These are phyloP conservation scores for Tarenaya hassleriana DNA, from an alignment of 345 rosid genomes.

Conservation along the genomic window DNA sequence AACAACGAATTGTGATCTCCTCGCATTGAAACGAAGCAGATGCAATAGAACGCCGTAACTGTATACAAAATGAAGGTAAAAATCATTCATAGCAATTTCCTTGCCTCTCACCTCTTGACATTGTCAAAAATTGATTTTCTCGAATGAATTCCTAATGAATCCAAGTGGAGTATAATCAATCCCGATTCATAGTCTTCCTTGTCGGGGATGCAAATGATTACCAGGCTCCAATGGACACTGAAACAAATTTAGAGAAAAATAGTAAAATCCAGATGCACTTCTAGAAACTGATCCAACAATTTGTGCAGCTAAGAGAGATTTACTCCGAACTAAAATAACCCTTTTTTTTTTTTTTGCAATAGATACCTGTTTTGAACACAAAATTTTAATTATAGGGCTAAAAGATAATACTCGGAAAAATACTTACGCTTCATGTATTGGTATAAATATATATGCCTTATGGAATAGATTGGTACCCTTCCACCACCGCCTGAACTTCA, in stretches of 20 bases:
- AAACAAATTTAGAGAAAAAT: conserved; percentile 20
- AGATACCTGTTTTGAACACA: background rate
- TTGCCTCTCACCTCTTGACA: conserved; percentile 61
- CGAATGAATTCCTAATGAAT: conserved; percentile 69
- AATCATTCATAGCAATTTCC: background rate
- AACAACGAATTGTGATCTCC: background rate
- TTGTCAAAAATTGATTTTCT: conserved; percentile 54
- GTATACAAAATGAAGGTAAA: background rate
- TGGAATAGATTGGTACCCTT: conserved; percentile 75
- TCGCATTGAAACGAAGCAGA: background rate
- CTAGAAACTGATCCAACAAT: background rate
- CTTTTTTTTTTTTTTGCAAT: background rate
- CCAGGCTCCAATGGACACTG: conserved; percentile 96
- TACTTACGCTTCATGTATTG: conserved; percentile 88
- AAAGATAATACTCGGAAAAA: conserved; percentile 13
- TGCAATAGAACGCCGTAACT: background rate
- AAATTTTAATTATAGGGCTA: background rate
- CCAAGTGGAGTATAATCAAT: conserved; percentile 80
- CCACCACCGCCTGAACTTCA: conserved; percentile 97
- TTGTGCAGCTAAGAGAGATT: background rate
- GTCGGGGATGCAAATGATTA: conserved; percentile 80
- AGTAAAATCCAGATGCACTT: background rate
- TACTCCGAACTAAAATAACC: background rate
- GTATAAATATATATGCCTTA: conserved; percentile 81
- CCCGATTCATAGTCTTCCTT: conserved; percentile 72